phyloP scores from a whole-genome alignment of 2,329 filamentous ascomycete species.

The Fusarium sp. region DNA sequence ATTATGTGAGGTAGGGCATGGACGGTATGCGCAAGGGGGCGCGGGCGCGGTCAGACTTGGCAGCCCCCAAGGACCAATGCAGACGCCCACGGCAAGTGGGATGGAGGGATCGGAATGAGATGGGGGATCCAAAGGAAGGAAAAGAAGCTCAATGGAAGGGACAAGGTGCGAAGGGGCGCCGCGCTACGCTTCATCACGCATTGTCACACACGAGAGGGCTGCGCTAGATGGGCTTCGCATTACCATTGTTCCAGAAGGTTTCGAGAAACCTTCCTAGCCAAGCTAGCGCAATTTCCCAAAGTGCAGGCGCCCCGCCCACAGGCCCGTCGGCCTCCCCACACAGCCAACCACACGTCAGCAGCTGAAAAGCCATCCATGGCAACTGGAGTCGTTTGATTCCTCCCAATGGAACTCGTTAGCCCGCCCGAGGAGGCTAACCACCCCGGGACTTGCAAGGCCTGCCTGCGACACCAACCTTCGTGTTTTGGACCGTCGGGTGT shows the following conservation, averaged over 20 bases:
- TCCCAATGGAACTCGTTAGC: conserved; percentile 24
- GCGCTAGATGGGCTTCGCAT: conserved; percentile 39
- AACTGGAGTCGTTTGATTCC: conserved; percentile 19
- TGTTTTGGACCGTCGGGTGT: conserved; percentile 12
- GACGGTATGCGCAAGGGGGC: conserved; percentile 11
- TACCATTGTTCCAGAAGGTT: conserved; percentile 50
- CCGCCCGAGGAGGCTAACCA: conserved; percentile 2
- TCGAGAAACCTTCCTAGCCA: conserved; percentile 56
- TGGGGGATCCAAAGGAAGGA: conserved; percentile 26
- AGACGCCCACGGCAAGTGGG: conserved; percentile 18
- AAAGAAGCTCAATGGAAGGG: conserved; percentile 44
- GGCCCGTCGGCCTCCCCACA: conserved; percentile 36
- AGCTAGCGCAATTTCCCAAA: conserved; percentile 52
- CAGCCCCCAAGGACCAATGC: background rate
- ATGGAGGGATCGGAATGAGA: conserved; percentile 37
- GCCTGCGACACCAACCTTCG: conserved; percentile 28
- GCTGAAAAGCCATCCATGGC: conserved; percentile 9
- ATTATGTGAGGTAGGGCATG: conserved; percentile 23
- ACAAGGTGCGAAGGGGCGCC: conserved; percentile 31
- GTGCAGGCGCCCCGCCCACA: conserved; percentile 45
- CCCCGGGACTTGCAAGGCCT: conserved; percentile 17
- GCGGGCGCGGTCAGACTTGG: conserved; percentile 1
- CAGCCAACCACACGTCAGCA: conserved; percentile 48
- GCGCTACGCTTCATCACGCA: conserved; percentile 41
- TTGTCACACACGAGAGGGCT: conserved; percentile 18